phyloP scores from a whole-genome alignment of 352 stramenopile species.

The Ophiocytium majus region DNA sequence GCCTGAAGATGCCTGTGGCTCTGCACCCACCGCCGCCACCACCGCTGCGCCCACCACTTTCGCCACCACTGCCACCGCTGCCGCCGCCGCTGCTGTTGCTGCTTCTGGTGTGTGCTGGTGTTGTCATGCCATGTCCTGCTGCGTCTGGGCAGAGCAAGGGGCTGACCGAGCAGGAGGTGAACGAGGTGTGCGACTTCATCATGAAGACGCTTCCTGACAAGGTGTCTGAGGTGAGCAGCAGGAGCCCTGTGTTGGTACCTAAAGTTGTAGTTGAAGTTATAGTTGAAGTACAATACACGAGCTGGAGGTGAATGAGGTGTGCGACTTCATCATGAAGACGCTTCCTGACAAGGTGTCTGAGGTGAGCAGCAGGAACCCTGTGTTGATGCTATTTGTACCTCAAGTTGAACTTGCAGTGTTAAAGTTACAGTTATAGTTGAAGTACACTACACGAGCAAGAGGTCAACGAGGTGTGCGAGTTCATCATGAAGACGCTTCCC shows the following conservation, averaged over 20 bases:
- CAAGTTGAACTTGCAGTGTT: neutral
- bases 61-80: no score
- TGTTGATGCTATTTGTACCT: constrained; percentile 27
- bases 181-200: constrained; percentile 86
- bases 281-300: constrained; percentile 54
- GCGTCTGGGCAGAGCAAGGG: constrained; percentile 6
- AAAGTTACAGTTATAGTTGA: constrained; percentile 9
- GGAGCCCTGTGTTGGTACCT: no score
- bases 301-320: constrained; percentile 82
- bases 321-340: constrained; percentile 81
- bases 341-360: constrained; percentile 82
- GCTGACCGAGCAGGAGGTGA: constrained; percentile 78
- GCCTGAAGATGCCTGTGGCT: no score
- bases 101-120: no score
- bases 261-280: neutral
- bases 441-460: constrained; percentile 66
- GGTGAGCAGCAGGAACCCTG: no score
- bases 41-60: no score
- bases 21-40: no score
- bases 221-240: constrained; percentile 70
- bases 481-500: constrained; percentile 81
- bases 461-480: constrained; percentile 82
- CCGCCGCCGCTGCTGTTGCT: no score
- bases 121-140: no score
- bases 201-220: constrained; percentile 78